These are phyloP conservation scores for Cytospora piceae DNA, from an alignment of 2,329 filamentous ascomycete genomes.

Conservation along the genomic window DNA sequence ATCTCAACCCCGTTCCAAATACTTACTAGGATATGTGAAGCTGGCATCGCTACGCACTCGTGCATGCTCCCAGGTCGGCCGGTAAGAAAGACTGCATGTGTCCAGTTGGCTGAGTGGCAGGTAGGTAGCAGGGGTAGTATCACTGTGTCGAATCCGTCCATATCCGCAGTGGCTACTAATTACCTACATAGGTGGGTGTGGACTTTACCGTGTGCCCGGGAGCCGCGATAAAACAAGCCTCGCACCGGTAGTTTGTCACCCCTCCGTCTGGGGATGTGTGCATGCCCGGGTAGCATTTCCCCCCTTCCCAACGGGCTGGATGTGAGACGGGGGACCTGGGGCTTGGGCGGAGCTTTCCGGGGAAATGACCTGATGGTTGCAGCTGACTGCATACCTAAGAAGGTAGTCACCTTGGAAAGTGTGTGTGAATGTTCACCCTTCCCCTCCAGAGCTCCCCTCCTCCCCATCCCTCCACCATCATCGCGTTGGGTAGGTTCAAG, in stretches of 20 bases:
- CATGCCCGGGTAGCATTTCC: neutral
- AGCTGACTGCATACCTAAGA: neutral
- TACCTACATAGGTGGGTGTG: too few species aligned
- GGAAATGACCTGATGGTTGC: constrained; percentile 23
- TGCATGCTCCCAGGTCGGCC: too few species aligned
- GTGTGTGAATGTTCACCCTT: too few species aligned
- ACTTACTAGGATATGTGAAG: too few species aligned
- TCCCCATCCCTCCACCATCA: neutral
- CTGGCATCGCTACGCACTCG: too few species aligned
- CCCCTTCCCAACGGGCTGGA: constrained; percentile 10
- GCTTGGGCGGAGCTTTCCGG: neutral
- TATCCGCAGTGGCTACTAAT: too few species aligned
- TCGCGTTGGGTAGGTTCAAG: neutral
- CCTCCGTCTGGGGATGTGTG: neutral
- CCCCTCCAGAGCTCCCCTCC: neutral
- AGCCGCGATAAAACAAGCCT: neutral
- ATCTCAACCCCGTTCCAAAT: too few species aligned
- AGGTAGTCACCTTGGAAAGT: constrained; percentile 1
- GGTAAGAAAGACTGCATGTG: too few species aligned
- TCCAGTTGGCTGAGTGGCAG: too few species aligned
- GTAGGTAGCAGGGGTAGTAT: neutral
- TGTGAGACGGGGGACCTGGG: neutral
- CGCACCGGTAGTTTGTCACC: neutral
- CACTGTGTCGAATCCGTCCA: too few species aligned
- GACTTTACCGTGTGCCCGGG: neutral